Evolutionary conservation across 2,329 filamentous ascomycete species (phyloP).

Genomic region (Dothideomycetes sp.): DNA sequence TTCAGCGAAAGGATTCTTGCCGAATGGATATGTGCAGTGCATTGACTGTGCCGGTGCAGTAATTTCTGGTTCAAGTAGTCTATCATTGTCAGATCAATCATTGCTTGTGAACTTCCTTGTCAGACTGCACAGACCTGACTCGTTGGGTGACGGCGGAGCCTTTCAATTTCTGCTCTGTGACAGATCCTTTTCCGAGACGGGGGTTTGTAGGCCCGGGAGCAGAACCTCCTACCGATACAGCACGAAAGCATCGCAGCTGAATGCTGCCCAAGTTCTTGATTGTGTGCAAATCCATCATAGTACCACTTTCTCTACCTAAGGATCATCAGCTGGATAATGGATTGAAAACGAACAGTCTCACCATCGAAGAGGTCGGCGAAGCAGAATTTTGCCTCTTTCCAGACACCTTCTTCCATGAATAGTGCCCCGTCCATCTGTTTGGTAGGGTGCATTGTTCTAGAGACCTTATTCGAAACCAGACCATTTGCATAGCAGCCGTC

Average conservation of each 20-base stretch:
- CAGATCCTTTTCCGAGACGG: not conserved
- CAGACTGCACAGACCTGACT: slow-evolving; percentile 6
- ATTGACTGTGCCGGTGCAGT: not conserved
- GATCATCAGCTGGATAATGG: not conserved
- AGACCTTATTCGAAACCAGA: not conserved
- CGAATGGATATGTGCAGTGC: slow-evolving; percentile 11
- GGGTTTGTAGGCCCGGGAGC: no score
- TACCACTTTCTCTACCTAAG: not conserved
- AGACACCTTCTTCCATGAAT: not conserved
- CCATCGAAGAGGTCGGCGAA: not conserved
- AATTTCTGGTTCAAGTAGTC: not conserved
- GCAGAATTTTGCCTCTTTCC: not conserved
- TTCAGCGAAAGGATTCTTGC: slow-evolving; percentile 16
- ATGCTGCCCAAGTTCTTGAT: slow-evolving; percentile 1
- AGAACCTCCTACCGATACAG: not conserved
- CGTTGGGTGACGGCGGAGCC: slow-evolving; percentile 12
- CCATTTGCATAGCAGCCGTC: not conserved
- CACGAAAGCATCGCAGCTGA: not conserved
- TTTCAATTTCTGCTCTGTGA: slow-evolving; percentile 14
- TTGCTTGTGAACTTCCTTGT: no score
- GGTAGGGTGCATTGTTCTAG: not conserved
- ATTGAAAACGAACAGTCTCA: not conserved
- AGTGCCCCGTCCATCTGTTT: not conserved
- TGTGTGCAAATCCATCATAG: not conserved
- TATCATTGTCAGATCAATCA: not conserved